Base-by-base conservation (phyloP, 345 rosid genomes). In the Sapria himalayana region DNA sequence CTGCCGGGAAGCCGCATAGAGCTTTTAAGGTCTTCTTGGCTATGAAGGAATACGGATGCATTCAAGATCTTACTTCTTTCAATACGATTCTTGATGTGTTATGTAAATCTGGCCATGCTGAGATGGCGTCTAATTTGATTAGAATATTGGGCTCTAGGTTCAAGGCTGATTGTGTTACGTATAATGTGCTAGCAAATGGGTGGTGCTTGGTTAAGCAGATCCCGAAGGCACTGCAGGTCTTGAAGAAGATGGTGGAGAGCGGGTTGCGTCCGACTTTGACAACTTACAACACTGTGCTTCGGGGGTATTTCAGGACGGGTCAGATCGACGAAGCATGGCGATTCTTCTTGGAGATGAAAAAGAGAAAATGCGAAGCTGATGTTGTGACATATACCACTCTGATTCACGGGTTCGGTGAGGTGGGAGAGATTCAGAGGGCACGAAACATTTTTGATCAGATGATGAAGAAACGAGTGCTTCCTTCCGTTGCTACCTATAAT, bases 151-250 rank as follows among this genome's bases (percentile, higher is more conserved):
- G 66, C 22, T 73, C 79, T 18, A 71, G 67, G 55, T 86, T 81
- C 47, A 46, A 52, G 58, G 85, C 70, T 46, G 97, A 86, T 52
- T 51, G 64, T 20, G 64, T 86, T 31, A 81, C 67, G 21, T 86
- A 86, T 59, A 81, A 78, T 25, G 69, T 72, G 45, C 64, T 86
- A 58, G 82, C 73, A 0, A 71, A 78, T 57, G 94, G 97, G 11
- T 78, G 94, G 94, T 81, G 97, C 51, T 73, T 81, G 74, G 54
- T 76, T 46, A 86, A 81, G 63, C 63, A 85, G 33, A 72, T 81
- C 0, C 72, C 73, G 1, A 78, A 41, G 51, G 97, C 92, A 13
- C 61, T 86, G 18, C 89, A 70, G 62, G 58, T 71, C n/a, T 54
- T 86, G 57, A 78, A 58, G 56, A 94, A 81, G 70, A 81, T 81